A percentile compares a stretch with the other conserved stretches of the same genome.
phyloP scores from a whole-genome alignment of 129 eudicot species.

The Tagetes patula region DNA sequence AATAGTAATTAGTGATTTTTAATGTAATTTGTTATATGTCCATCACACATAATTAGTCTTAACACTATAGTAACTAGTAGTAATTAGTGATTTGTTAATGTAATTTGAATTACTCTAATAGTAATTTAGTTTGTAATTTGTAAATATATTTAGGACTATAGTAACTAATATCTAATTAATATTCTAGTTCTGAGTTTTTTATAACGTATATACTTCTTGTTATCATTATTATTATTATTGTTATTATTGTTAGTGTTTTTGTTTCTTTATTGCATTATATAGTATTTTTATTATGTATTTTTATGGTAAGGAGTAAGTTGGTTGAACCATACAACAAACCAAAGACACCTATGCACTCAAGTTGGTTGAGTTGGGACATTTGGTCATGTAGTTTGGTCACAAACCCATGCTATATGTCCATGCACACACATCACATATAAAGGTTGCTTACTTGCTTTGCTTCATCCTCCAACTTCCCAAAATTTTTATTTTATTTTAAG shows the following conservation, averaged over 20 bases:
- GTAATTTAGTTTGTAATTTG: no score
- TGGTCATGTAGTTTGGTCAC: constrained; percentile 34
- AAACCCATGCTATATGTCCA: constrained; percentile 31
- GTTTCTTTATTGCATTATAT: not conserved
- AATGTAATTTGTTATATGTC: no score
- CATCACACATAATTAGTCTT: no score
- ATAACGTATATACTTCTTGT: not conserved
- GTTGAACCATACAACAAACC: constrained; percentile 41
- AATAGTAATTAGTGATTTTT: no score
- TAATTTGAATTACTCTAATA: no score
- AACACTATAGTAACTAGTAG: no score
- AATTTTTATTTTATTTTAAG: not conserved
- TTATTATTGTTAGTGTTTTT: not conserved
- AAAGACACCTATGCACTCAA: constrained; percentile 25
- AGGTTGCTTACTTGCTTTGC: constrained; percentile 36
- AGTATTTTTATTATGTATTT: not conserved
- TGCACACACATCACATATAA: not conserved
- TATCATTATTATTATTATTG: no score
- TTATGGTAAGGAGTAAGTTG: constrained; percentile 17
- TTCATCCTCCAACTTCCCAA: constrained; percentile 28
- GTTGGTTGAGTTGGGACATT: constrained; percentile 30
- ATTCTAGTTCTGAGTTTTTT: not conserved
- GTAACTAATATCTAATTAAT: no score
- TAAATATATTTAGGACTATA: no score
- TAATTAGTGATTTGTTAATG: no score